Conservation (phyloP, 2,329 filamentous ascomycete genomes). For the Aspergillus fijiensis region DNA sequence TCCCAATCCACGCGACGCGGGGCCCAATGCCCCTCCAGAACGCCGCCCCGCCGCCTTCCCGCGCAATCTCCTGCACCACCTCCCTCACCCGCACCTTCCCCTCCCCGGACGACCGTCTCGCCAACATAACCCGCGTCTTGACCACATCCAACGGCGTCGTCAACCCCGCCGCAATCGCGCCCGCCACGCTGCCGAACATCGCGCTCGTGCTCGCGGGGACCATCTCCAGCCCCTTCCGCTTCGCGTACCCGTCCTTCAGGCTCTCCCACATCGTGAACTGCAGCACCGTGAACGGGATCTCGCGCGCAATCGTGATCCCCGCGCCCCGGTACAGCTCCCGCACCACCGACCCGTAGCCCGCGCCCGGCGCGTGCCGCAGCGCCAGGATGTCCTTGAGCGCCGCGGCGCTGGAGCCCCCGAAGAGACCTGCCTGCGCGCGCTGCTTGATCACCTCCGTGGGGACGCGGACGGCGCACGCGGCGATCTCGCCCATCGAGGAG, state of each 20-base stretch:
- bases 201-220: constrained; percentile 77
- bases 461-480: constrained; percentile 87
- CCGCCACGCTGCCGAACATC: constrained; percentile 77
- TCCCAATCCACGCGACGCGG: constrained; percentile 89
- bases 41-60: constrained; percentile 45
- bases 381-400: constrained; percentile 70
- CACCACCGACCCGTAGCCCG: constrained; percentile 61
- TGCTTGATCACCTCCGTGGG: constrained; percentile 98
- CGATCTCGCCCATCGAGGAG: constrained; percentile 81
- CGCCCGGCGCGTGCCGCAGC: constrained; percentile 43
- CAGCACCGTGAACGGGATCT: constrained; percentile 95
- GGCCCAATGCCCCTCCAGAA: constrained; percentile 64
- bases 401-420: constrained; percentile 66
- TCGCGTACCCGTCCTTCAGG: constrained; percentile 63
- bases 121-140: constrained; percentile 95
- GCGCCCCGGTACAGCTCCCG: constrained; percentile 88
- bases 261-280: constrained; percentile 97
- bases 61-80: constrained; percentile 65
- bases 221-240: constrained; percentile 26
- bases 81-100: constrained; percentile 34
- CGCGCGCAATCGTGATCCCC: constrained; percentile 86
- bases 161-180: constrained; percentile 78
- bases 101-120: constrained; percentile 53
- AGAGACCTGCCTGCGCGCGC: constrained; percentile 83
- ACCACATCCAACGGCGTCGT: constrained; percentile 95